Evolutionary conservation across 2,329 filamentous ascomycete species (phyloP).

Genomic region (Elsinoe fawcettii): DNA sequence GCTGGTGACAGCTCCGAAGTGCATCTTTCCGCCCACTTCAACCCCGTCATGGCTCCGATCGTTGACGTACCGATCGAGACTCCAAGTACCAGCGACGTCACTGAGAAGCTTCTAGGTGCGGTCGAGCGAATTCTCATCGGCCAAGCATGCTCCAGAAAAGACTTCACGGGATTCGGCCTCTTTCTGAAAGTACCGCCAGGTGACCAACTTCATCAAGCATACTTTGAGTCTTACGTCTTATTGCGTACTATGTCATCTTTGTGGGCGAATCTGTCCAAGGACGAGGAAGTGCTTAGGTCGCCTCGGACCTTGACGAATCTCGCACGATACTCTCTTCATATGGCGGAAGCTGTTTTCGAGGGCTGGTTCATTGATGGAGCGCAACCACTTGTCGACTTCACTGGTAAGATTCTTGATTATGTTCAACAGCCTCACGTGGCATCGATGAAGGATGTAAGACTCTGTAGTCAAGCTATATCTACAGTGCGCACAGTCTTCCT

Average conservation of each 20-base stretch:
- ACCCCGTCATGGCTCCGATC: constrained; percentile 53
- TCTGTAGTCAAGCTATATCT: constrained; percentile 76
- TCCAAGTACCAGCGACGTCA: constrained; percentile 58
- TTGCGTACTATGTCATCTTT: constrained; percentile 66
- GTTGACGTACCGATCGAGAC: constrained; percentile 41
- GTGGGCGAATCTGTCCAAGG: constrained; percentile 59
- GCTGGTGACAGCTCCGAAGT: constrained; percentile 54
- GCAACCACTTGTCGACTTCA: constrained; percentile 74
- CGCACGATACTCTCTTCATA: constrained; percentile 68
- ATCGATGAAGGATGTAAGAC: constrained; percentile 74
- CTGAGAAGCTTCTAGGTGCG: constrained; percentile 70
- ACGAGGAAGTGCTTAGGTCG: constrained; percentile 67
- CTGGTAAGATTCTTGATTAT: constrained; percentile 78
- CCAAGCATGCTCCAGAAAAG: constrained; percentile 76
- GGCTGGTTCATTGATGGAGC: constrained; percentile 93
- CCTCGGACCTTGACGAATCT: constrained; percentile 81
- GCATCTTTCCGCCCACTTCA: constrained; percentile 56
- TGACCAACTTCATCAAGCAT: constrained; percentile 88
- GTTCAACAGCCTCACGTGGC: constrained; percentile 78
- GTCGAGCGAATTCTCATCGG: constrained; percentile 75
- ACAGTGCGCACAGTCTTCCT: constrained; percentile 71
- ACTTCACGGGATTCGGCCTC: constrained; percentile 80
- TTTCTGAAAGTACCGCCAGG: constrained; percentile 85
- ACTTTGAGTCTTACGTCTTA: constrained; percentile 86
- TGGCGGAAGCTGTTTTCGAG: constrained; percentile 87